Base-by-base conservation (phyloP, 106 monocot genomes). In the Apostasia shenzhenica region DNA sequence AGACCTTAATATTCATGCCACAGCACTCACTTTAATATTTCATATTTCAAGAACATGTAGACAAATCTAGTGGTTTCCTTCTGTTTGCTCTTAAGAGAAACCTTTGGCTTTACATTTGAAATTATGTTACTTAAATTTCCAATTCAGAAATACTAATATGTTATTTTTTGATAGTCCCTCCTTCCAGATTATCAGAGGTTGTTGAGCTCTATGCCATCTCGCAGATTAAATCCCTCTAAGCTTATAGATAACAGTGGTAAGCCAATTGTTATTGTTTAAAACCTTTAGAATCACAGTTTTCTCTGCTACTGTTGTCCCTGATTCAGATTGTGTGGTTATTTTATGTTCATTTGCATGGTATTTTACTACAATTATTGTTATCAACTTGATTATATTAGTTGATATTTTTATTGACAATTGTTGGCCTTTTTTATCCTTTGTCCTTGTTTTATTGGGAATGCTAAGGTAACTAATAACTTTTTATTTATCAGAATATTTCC, bases 131-230 rank as follows among this genome's bases (percentile, higher is more conserved):
- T 8, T 11, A 3, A 65, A 47, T 50, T 8, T 1, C 50, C 2
- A 63, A 49, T 49, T 66, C 38, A 14, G 50, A 43, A 6, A 45
- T 13, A 69, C 1, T 55, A 14, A 8, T 43, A 57, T 58, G 42
- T 59, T 1, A 48, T 48, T 80, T 74, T 56, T 78, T 91, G 44
- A 67, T 56, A 95, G 92, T 84, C 95, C 73, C 71, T 95, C 48
- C 84, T 95, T 80, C 92, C 95, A 76, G 95, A 95, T 82, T 95
- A 95, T 70, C 95, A 95, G 74, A 88, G 95, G 75, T 84, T 95
- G 13, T 77, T 95, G 79, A 95, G 95, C 76, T 95, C 95, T 41
- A 54, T 67, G 10, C 95, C 95, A 12, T 86, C 95, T 51, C 81
- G 95, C 58, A 92, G 95, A 75, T 51, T 95, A 73, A 95, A 95